A percentile compares a stretch with the other conserved stretches of the same genome.
Evolutionary conservation across 2,329 filamentous ascomycete genomes (phyloP).

Genomic region (Colletotrichum chlorophyti): DNA sequence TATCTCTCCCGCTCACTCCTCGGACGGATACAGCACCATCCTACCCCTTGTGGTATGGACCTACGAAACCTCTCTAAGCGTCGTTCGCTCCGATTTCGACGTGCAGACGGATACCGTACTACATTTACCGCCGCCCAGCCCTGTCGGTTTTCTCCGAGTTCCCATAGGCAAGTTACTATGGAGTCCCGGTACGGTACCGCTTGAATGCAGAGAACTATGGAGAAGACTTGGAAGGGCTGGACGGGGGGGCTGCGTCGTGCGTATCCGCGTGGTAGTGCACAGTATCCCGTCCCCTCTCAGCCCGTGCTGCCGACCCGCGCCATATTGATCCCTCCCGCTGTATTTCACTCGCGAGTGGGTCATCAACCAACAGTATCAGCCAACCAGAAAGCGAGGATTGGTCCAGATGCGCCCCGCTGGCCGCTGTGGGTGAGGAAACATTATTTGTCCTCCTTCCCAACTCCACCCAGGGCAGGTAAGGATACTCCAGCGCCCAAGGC

Average conservation of each 20-base stretch:
- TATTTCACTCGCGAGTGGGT: no score
- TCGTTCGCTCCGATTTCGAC: not conserved
- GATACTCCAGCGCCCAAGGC: conserved; percentile 1
- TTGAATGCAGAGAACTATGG: no score
- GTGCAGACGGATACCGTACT: no score
- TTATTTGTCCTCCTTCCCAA: no score
- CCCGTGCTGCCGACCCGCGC: conserved; percentile 5
- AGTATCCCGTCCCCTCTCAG: conserved; percentile 15
- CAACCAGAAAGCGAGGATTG: conserved; percentile 11
- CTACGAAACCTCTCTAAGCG: not conserved
- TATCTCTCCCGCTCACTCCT: not conserved
- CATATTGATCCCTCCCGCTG: conserved; percentile 15
- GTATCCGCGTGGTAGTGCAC: conserved; percentile 14
- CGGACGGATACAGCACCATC: not conserved
- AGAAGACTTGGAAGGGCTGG: not conserved
- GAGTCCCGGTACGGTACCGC: not conserved
- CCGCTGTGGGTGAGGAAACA: conserved; percentile 7
- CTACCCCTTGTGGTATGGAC: not conserved
- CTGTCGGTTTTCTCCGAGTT: conserved; percentile 7
- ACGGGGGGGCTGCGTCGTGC: conserved; percentile 4
- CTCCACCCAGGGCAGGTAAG: not conserved
- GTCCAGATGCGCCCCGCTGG: conserved; percentile 6
- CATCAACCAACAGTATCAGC: not conserved
- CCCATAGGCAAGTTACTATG: not conserved
- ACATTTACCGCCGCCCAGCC: conserved; percentile 1